Base-by-base conservation (phyloP, 176 grass and related monocot species). In the Puccinellia tenuiflora region DNA sequence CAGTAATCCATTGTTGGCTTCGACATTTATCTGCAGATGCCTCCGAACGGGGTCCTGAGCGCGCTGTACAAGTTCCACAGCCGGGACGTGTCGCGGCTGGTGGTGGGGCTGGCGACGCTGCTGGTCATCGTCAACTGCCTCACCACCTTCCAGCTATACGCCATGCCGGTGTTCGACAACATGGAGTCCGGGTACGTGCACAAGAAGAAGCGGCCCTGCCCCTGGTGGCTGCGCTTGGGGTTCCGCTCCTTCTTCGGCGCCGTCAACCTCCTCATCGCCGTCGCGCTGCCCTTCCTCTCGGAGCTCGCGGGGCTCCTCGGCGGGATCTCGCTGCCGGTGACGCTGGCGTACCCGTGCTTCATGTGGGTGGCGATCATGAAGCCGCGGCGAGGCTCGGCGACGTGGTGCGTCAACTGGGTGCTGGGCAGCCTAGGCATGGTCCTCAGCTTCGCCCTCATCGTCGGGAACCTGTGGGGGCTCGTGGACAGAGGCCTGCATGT, bases 301-400 rank as follows among this genome's bases (percentile, higher is more conserved):
- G 60, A 90, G 62, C 80, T 99, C 63, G 89, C 87, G 4, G 93
- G 83, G 4, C 91, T 99, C 34, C 60, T 90, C 9, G 97, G 97
- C 1, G 97, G 84, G 0, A 85, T 96, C 78, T 84, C 93, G 20
- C 86, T 99, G 81, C 96, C 96, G n/a, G 48, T 96, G 29, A 99
- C 96, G 22, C 83, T 96, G 3, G 97, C 93, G 1, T 96, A 92
- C 61, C 93, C 97, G 20, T 99, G 92, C 91, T 96, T 94, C 89
- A 99, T 99, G 97, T 99, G 97, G 97, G 85, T 94, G 68, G 64
- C 83, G 3, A 86, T 96, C 69, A 99, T 86, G 86, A 99, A 94
- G 55, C 91, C 97, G 3, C 55, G 71, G 13, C 85, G 35, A 51
- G 92, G 90, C 43, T 73, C 76, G 5, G 80, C 46, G 25, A 89